phyloP scores from a whole-genome alignment of 1,139 yeast species.

The Nakaseomyces uthaithaninus region DNA sequence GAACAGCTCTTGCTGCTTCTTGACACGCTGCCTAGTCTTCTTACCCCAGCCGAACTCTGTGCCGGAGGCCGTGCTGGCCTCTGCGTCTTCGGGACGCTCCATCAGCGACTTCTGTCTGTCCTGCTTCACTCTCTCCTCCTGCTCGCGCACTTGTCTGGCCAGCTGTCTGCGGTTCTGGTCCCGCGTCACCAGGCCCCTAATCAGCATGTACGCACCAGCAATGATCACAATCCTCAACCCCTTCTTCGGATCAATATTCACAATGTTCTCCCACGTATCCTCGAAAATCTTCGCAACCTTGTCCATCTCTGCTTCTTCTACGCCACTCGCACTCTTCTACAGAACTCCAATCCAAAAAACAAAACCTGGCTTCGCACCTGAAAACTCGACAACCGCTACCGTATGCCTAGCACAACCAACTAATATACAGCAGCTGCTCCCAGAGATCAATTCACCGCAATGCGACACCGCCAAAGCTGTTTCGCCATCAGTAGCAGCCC shows the following conservation, averaged over 20 bases:
- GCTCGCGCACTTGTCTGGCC: slow-evolving; percentile 42
- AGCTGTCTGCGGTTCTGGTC: slow-evolving; percentile 45
- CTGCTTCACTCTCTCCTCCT: slow-evolving; percentile 32
- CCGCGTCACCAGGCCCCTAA: slow-evolving; percentile 38
- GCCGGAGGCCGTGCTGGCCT: slow-evolving; percentile 23
- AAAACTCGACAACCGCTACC: too few relatives aligned
- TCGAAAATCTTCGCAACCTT: slow-evolving; percentile 1
- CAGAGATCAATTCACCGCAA: too few relatives aligned
- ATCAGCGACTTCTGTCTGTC: slow-evolving; percentile 38
- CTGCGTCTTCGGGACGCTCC: slow-evolving; percentile 30
- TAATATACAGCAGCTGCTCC: too few relatives aligned
- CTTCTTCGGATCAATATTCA: slow-evolving; percentile 8
- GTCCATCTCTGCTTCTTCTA: background rate
- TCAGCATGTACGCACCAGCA: slow-evolving; percentile 40
- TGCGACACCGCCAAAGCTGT: too few relatives aligned
- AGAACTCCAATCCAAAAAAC: too few relatives aligned
- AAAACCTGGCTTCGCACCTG: too few relatives aligned
- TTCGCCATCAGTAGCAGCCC: too few relatives aligned
- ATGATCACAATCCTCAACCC: slow-evolving; percentile 37
- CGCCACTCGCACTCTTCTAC: too few relatives aligned
- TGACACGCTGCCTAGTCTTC: slow-evolving; percentile 51
- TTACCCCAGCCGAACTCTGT: slow-evolving; percentile 71
- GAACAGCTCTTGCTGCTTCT: slow-evolving; percentile 46
- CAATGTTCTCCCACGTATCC: slow-evolving; percentile 1
- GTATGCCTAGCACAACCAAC: too few relatives aligned